These are phyloP conservation scores for Tuber brumale DNA, from an alignment of 495 filamentous ascomycete genomes.

Conservation along the genomic window DNA sequence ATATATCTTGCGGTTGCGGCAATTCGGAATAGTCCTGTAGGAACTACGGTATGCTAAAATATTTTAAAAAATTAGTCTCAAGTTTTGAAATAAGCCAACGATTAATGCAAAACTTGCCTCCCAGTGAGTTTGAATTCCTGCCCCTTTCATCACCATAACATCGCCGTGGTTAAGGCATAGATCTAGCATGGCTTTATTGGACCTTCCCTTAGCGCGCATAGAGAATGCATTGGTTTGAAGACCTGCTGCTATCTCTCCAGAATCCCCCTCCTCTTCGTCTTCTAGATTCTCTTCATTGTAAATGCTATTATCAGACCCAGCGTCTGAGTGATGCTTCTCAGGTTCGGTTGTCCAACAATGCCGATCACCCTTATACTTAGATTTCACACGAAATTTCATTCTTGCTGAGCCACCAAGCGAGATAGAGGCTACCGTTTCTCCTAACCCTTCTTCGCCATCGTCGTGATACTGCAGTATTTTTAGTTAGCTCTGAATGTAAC, in stretches of 20 bases:
- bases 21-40: constrained; percentile 37
- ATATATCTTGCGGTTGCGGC: constrained; percentile 40
- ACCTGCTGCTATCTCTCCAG: constrained; percentile 32
- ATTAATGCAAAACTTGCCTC: constrained; percentile 51
- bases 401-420: constrained; percentile 62
- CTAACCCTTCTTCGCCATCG: constrained; percentile 71
- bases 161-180: constrained; percentile 65
- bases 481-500: constrained; percentile 31
- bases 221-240: constrained; percentile 14
- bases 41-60: constrained; percentile 34
- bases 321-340: constrained; percentile 35
- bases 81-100: background rate
- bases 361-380: constrained; percentile 43
- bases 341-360: constrained; percentile 40
- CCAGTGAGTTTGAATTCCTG: constrained; percentile 61
- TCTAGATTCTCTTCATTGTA: constrained; percentile 45
- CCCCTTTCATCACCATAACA: constrained; percentile 75
- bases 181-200: constrained; percentile 34
- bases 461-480: constrained; percentile 63
- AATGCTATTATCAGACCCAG: constrained; percentile 44
- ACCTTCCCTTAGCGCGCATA: constrained; percentile 21
- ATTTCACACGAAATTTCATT: constrained; percentile 69
- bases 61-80: constrained; percentile 8
- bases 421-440: constrained; percentile 67
- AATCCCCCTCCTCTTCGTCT: constrained; percentile 30